Base-by-base conservation (phyloP, 2,329 filamentous ascomycete species). In the Zymoseptoria tritici region DNA sequence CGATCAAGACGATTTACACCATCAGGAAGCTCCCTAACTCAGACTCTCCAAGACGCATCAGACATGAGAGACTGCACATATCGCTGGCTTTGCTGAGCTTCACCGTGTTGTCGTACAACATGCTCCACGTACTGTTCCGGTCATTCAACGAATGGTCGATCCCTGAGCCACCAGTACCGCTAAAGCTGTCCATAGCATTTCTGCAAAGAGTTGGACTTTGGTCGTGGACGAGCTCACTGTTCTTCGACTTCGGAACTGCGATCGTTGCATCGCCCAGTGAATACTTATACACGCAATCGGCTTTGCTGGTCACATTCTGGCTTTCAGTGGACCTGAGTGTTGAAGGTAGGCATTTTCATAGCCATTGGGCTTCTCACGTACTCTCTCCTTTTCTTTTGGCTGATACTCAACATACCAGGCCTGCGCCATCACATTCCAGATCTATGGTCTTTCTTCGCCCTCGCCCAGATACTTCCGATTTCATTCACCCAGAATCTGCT, bases 401-500 rank as follows among this genome's bases (percentile, higher is more conserved):
- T 53, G 54, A 59, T 21, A 54, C 20, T 49, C 22, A 19, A 13
- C 16, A 26, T 16, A 7, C 4, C 51, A 71, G 69, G 70, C 19
- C 59, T 60, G 16, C 62, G 60, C n/a, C 58, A 59, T n/a, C 57
- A 56, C 4, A 59, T 73, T 0, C 70, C 71, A 4, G 56, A 65
- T 5, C 63, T 72, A 4, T 72, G 69, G 69, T 66, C 69, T 0
- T 74, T 71, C 58, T 71, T 74, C 54, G 64, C 59, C n/a, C 60
- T 74, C 6, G 62, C 61, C n/a, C 71, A 74, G 59, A 73, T 74
- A 26, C 57, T 74, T 20, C 71, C 71, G 1, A 68, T 72, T 9
- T 72, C 71, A 1, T 74, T 73, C 57, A 62, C 68, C 3, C 70
- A 70, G 57, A 72, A 72, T 29, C 60, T 74, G 9, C 70, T 74